These are phyloP conservation scores for Hyaloscypha bicolor DNA, from an alignment of 495 filamentous ascomycete species.

Conservation along the genomic window DNA sequence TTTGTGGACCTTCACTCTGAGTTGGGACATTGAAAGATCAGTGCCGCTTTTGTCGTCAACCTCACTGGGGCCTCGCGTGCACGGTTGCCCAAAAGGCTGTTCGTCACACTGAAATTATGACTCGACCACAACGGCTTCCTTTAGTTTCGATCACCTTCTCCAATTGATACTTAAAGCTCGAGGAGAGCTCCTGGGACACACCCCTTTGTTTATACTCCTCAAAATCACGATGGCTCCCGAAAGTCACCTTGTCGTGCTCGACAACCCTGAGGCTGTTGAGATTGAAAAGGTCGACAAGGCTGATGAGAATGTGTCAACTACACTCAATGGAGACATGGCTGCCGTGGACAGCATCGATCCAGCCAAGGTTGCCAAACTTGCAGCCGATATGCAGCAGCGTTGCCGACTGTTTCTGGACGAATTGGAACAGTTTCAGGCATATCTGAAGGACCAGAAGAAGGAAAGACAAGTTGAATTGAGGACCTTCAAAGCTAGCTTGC, in stretches of 20 bases:
- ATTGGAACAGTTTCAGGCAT: constrained; percentile 48
- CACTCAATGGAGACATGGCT: background rate
- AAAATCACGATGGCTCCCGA: background rate
- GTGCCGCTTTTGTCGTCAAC: too few species aligned
- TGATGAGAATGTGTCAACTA: background rate
- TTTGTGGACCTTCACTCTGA: too few species aligned
- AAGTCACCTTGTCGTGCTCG: background rate
- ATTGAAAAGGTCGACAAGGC: background rate
- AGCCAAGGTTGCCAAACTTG: constrained; percentile 7
- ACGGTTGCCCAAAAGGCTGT: background rate
- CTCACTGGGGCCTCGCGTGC: background rate
- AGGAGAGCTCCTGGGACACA: background rate
- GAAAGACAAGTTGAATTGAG: constrained; percentile 55
- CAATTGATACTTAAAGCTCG: background rate
- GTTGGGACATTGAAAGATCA: too few species aligned
- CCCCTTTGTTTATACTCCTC: background rate
- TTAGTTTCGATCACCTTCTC: background rate
- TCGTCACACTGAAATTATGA: background rate
- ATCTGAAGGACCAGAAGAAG: constrained; percentile 47
- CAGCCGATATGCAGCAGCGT: constrained; percentile 21
- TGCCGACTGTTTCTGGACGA: constrained; percentile 43
- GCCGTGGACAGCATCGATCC: background rate
- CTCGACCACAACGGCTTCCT: background rate
- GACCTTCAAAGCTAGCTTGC: constrained; percentile 50
- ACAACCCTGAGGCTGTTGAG: background rate